Evolutionary conservation across 2,329 filamentous ascomycete species (phyloP).

Genomic region (Pochonia chlamydosporia): DNA sequence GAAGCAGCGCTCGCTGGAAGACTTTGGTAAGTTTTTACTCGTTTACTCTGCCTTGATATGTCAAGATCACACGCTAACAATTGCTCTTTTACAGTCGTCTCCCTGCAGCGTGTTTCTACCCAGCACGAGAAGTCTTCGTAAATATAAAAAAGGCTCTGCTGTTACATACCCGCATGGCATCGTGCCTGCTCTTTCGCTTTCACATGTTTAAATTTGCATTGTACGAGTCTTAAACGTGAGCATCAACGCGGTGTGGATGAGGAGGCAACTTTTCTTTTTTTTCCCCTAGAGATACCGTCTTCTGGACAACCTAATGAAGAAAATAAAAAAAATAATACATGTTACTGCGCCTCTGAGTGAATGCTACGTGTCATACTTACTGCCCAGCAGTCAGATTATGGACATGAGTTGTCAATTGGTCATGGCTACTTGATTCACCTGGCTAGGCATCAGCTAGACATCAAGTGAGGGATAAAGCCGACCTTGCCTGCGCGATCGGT

Average conservation of each 20-base stretch:
- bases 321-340: conserved; percentile 23
- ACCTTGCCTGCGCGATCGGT: too few species aligned
- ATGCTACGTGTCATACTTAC: too few species aligned
- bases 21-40: conserved; percentile 66
- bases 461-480: too few species aligned
- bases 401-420: too few species aligned
- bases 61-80: conserved; percentile 39
- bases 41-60: background rate
- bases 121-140: conserved; percentile 87
- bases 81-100: conserved; percentile 63
- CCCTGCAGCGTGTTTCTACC: conserved; percentile 82
- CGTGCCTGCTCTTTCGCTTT: conserved; percentile 32
- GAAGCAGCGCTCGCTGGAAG: conserved; percentile 81
- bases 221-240: conserved; percentile 29
- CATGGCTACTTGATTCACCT: too few species aligned
- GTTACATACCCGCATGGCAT: conserved; percentile 33
- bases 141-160: conserved; percentile 22
- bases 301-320: conserved; percentile 39
- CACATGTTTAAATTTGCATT: conserved; percentile 34
- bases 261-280: conserved; percentile 31
- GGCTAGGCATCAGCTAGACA: too few species aligned
- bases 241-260: conserved; percentile 27
- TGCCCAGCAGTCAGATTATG: too few species aligned
- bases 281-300: conserved; percentile 25
- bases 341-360: background rate